phyloP scores from a whole-genome alignment of 768 basidiomycete species.

The Epithele typhae region DNA sequence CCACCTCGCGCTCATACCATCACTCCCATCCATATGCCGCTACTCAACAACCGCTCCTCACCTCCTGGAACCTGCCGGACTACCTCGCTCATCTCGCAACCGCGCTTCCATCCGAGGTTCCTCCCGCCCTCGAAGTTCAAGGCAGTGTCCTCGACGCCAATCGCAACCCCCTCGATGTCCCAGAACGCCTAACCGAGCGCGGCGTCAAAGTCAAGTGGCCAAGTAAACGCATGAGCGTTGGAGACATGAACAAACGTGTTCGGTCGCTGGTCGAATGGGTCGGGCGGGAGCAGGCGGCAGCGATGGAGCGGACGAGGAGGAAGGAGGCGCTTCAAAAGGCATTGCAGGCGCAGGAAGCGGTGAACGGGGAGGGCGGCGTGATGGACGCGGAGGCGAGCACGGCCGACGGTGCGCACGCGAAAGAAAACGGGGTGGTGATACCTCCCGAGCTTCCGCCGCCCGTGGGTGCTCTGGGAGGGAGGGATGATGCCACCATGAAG shows the following conservation, averaged over 20 bases:
- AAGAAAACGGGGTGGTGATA: constrained; percentile 15
- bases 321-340: constrained; percentile 62
- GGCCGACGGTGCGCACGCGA: constrained; percentile 15
- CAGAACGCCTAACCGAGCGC: constrained; percentile 63
- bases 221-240: constrained; percentile 90
- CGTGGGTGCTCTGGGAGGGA: background rate
- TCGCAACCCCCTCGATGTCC: constrained; percentile 42
- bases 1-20: constrained; percentile 59
- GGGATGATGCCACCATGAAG: constrained; percentile 52
- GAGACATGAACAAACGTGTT: constrained; percentile 96
- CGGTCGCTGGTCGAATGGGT: constrained; percentile 90
- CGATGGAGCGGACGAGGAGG: constrained; percentile 65
- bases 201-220: constrained; percentile 93
- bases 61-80: constrained; percentile 90
- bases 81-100: constrained; percentile 84
- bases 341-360: constrained; percentile 25
- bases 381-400: constrained; percentile 24
- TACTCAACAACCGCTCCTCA: constrained; percentile 73
- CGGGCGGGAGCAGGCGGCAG: constrained; percentile 79
- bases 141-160: constrained; percentile 36
- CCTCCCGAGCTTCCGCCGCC: background rate
- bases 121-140: constrained; percentile 71
- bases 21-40: constrained; percentile 78
- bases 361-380: constrained; percentile 30
- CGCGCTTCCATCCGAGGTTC: constrained; percentile 73